Conservation (phyloP, 805 yeast genomes). For the Barnettozyma wickerhamii region DNA sequence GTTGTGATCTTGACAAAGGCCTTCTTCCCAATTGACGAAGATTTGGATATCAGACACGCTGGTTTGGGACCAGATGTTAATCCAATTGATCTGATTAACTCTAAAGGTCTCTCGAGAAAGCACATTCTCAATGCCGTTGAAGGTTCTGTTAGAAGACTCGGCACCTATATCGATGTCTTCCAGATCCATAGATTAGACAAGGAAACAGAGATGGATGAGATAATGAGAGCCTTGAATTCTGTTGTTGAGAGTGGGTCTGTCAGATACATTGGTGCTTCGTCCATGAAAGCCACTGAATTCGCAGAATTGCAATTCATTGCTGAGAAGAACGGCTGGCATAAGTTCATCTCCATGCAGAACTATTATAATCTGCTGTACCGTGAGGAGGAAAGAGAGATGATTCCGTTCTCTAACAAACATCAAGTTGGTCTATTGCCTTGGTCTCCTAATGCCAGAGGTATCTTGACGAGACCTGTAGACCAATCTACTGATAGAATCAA, state of each 20-base stretch:
- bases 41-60: conserved; percentile 11
- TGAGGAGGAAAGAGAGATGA: conserved; percentile 65
- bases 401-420: conserved; percentile 47
- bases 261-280: conserved; percentile 60
- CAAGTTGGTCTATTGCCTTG: conserved; percentile 58
- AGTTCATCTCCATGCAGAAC: conserved; percentile 57
- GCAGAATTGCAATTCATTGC: conserved; percentile 52
- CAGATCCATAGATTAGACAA: conserved; percentile 56
- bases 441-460: conserved; percentile 56
- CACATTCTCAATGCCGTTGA: conserved; percentile 40
- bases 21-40: conserved; percentile 17
- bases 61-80: conserved; percentile 6
- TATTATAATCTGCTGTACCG: conserved; percentile 52
- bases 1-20: conserved; percentile 53
- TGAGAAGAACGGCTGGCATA: conserved; percentile 51
- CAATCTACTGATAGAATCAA: conserved; percentile 12
- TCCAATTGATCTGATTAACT: conserved; percentile 27
- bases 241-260: conserved; percentile 41
- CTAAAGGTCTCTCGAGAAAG: conserved; percentile 39
- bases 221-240: conserved; percentile 52
- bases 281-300: conserved; percentile 55
- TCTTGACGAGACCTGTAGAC: conserved; percentile 43
- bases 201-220: conserved; percentile 43
- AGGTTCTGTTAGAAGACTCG: conserved; percentile 41
- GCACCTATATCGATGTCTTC: conserved; percentile 48